These are phyloP conservation scores for Metrosideros polymorpha DNA, from an alignment of 441 rosid genomes.

Conservation along the genomic window DNA sequence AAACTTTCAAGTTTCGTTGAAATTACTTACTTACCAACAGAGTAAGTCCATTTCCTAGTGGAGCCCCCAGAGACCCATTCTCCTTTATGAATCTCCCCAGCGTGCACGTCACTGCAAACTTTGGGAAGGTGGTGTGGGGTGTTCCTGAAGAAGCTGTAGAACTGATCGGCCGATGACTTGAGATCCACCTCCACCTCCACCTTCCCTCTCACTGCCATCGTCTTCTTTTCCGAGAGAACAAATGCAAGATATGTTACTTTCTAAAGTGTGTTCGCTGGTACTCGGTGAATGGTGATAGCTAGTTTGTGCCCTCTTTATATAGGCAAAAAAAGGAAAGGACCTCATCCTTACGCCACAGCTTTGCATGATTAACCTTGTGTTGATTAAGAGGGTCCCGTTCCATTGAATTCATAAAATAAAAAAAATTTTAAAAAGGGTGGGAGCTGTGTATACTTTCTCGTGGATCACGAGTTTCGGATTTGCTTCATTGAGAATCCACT, in stretches of 20 bases:
- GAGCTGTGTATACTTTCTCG: constrained; percentile 5
- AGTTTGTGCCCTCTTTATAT: background rate
- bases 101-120: background rate
- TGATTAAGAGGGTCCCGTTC: background rate
- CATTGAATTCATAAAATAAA: background rate
- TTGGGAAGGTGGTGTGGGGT: background rate
- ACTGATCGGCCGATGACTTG: background rate
- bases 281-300: background rate
- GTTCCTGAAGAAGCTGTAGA: background rate
- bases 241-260: no score
- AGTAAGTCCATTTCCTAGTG: constrained; percentile 13
- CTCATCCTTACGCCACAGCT: background rate
- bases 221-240: background rate
- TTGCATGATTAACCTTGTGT: background rate
- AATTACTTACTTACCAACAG: background rate
- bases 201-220: background rate
- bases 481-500: background rate
- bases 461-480: background rate
- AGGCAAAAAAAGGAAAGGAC: background rate
- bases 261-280: background rate
- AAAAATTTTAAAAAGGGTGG: constrained; percentile 11
- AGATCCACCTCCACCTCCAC: constrained; percentile 1
- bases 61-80: constrained; percentile 20
- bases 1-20: background rate
- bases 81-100: constrained; percentile 12